Evolutionary conservation across 2,329 filamentous ascomycete species (phyloP).

Genomic region (Trichoderma atrobrunneum): DNA sequence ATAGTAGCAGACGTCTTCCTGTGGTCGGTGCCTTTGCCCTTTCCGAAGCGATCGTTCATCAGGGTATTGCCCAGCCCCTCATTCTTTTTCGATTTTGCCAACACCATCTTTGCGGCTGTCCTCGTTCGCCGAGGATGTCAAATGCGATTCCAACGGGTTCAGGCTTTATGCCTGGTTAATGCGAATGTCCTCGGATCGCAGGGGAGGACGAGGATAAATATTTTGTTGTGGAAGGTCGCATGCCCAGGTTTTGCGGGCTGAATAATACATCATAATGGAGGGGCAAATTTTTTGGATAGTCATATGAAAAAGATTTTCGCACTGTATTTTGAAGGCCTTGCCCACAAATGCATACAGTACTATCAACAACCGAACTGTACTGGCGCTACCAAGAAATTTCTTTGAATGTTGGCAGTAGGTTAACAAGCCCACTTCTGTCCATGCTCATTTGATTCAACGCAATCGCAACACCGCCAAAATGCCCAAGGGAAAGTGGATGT

Average conservation of each 20-base stretch:
- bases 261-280: conserved; percentile 43
- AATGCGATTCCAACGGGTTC: neutral
- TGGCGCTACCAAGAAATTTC: conserved; percentile 33
- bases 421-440: conserved; percentile 22
- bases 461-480: conserved; percentile 50
- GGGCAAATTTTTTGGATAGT: conserved; percentile 45
- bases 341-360: conserved; percentile 28
- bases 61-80: conserved; percentile 94
- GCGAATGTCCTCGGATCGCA: neutral
- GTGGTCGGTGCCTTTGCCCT: conserved; percentile 80
- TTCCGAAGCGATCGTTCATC: conserved; percentile 98
- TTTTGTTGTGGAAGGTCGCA: conserved; percentile 16
- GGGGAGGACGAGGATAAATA: neutral
- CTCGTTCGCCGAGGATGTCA: neutral
- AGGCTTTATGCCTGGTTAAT: neutral
- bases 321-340: conserved; percentile 28
- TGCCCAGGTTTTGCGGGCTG: conserved; percentile 27
- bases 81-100: conserved; percentile 89
- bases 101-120: conserved; percentile 46
- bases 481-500: conserved; percentile 72
- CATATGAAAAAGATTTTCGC: conserved; percentile 20
- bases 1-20: conserved; percentile 62
- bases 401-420: conserved; percentile 1
- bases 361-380: conserved; percentile 26
- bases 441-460: conserved; percentile 10